These are phyloP conservation scores for Glutinoglossum americanum DNA, from an alignment of 495 filamentous ascomycete species.

Conservation along the genomic window DNA sequence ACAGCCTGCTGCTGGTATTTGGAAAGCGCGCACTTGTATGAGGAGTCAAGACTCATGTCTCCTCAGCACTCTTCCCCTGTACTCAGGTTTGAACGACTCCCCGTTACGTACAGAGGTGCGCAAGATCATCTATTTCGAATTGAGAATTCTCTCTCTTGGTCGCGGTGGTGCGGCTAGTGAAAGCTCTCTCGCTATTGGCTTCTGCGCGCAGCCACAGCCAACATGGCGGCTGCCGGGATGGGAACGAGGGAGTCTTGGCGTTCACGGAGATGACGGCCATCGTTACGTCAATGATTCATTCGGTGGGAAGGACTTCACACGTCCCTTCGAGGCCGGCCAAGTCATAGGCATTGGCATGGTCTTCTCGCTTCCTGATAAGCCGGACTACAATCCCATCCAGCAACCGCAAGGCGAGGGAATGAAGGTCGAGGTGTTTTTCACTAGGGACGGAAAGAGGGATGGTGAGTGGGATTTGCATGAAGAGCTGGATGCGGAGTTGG, in stretches of 20 bases:
- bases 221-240: slow-evolving; percentile 76
- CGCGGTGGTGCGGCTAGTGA: slow-evolving; percentile 22
- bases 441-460: slow-evolving; percentile 38
- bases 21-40: slow-evolving; percentile 17
- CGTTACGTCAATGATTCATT: slow-evolving; percentile 69
- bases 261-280: slow-evolving; percentile 82
- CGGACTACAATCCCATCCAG: slow-evolving; percentile 6
- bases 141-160: slow-evolving; percentile 30
- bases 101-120: slow-evolving; percentile 32
- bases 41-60: slow-evolving; percentile 30
- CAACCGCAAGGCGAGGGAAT: not conserved
- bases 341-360: slow-evolving; percentile 50
- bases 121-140: slow-evolving; percentile 63
- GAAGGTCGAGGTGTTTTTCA: slow-evolving; percentile 54
- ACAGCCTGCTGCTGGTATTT: slow-evolving; percentile 13
- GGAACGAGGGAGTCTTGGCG: slow-evolving; percentile 66
- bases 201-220: slow-evolving; percentile 62
- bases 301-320: slow-evolving; percentile 57
- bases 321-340: slow-evolving; percentile 29
- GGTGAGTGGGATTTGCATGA: slow-evolving; percentile 74
- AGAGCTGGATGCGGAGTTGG: slow-evolving; percentile 43
- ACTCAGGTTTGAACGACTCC: slow-evolving; percentile 44
- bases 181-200: slow-evolving; percentile 55
- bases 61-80: slow-evolving; percentile 50
- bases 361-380: slow-evolving; percentile 23